Evolutionary conservation across 2,329 filamentous ascomycete species (phyloP), one percentile per base, ranked within the genome.

Genomic region (Samsoniella hepiali): DNA sequence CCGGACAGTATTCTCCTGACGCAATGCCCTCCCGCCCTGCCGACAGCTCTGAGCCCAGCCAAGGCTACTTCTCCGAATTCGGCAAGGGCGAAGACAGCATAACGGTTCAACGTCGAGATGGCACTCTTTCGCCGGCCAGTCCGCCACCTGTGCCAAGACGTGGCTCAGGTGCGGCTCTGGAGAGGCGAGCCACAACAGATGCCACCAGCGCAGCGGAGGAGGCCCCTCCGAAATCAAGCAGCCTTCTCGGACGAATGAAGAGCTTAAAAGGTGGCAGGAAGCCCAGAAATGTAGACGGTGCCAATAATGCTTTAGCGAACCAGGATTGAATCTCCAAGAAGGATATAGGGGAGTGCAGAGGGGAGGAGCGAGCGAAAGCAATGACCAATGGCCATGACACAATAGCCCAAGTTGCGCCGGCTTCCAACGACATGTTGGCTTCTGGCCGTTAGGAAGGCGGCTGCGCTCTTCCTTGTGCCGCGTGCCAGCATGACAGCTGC

Each of bases 161-260:
- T 29, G 70, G 71, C 8, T 78, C 76, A 15, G 75, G 75, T 7
- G 73, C 74, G 9, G 77, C 74, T 1, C 76, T 91, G 7, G 88
- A 91, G 76, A 83, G 89, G 68, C 84, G 88, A 68, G 75, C 82
- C 3, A 92, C 89, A 5, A 79, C 82, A 17, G 89, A 91, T 67
- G 81, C 77, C 11, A 72, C 74, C 36, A 70, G 73, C 15, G 69
- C 72, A 22, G 71, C 71, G 56, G 79, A 80, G 64, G 80, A 78
- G 45, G 76, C 75, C 67, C 72, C 74, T 68, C 73, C 77, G 68
- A 79, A 81, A 72, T 74, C 75, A 55, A 84, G 84, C 54, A 89
- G 91, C 2, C 88, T 96, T 66, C 74, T 96, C 66, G 90, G 85
- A 59, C 85, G 91, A 62, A 91, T 95, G 79, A 93, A 91, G 83